phyloP scores from a whole-genome alignment of 306 rosid genomes.

The Quercus variabilis region DNA sequence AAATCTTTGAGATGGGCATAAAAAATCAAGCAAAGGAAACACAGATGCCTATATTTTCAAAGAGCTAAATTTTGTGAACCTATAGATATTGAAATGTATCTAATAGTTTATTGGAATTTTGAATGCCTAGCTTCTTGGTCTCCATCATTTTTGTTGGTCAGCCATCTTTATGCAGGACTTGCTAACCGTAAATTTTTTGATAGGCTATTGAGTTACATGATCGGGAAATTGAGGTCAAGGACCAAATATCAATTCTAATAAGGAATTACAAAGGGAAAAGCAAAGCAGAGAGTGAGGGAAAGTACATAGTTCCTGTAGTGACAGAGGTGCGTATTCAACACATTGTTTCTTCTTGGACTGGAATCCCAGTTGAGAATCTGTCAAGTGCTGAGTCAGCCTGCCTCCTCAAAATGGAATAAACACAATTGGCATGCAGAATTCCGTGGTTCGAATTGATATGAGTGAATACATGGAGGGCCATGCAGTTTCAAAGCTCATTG shows the following conservation, averaged over 20 bases:
- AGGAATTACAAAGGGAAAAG: constrained; percentile 87
- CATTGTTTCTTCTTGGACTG: constrained; percentile 88
- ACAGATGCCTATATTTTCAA: no score
- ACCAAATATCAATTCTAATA: constrained; percentile 68
- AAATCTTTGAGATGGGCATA: no score
- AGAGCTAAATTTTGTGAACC: no score
- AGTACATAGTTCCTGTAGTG: constrained; percentile 71
- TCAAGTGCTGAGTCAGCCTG: constrained; percentile 90
- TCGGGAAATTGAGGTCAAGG: constrained; percentile 82
- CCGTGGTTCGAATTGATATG: constrained; percentile 96
- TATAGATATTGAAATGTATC: neutral
- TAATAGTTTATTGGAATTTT: neutral
- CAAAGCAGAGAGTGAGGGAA: constrained; percentile 94
- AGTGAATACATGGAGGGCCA: constrained; percentile 97
- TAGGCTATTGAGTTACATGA: constrained; percentile 93
- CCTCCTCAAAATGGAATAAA: constrained; percentile 95
- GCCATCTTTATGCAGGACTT: neutral
- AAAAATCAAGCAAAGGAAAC: no score
- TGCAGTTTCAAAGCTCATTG: constrained; percentile 86
- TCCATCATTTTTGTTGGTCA: neutral
- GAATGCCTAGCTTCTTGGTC: neutral
- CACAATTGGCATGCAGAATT: no score
- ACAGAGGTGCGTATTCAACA: constrained; percentile 89
- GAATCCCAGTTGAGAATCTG: constrained; percentile 93
- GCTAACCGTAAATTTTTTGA: constrained; percentile 14